A percentile compares a stretch with the other conserved stretches of the same genome.
Evolutionary conservation across 2,329 filamentous ascomycete species (phyloP).

Genomic region (Hymenoscyphus albidus): DNA sequence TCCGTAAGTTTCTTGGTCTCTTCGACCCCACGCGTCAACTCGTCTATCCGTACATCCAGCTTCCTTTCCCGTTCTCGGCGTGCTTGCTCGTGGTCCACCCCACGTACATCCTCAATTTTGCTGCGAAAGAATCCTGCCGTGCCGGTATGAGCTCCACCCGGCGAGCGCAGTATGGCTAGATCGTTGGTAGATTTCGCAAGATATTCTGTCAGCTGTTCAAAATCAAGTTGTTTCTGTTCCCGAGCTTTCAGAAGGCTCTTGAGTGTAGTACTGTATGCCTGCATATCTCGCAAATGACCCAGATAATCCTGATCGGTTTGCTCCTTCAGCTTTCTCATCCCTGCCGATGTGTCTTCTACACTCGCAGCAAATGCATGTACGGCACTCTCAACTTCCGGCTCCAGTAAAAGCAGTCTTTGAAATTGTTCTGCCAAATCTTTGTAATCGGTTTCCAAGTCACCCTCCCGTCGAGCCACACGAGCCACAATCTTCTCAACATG

Average conservation of each 20-base stretch:
- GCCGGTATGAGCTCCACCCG: constrained; percentile 63
- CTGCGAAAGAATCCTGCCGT: constrained; percentile 83
- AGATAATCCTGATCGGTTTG: constrained; percentile 95
- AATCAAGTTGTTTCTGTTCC: constrained; percentile 97
- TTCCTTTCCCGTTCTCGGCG: constrained; percentile 83
- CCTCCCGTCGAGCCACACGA: constrained; percentile 80
- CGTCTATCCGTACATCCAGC: constrained; percentile 87
- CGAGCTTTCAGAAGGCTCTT: constrained; percentile 86
- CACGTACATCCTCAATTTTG: constrained; percentile 94
- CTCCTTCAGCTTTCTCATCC: constrained; percentile 78
- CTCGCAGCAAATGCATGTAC: constrained; percentile 83
- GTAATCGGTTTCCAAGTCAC: constrained; percentile 83
- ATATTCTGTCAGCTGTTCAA: constrained; percentile 93
- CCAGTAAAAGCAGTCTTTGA: constrained; percentile 84
- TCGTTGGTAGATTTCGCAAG: constrained; percentile 86
- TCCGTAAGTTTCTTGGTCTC: constrained; percentile 81
- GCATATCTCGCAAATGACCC: constrained; percentile 89
- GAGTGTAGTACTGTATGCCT: constrained; percentile 83
- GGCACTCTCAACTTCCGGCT: constrained; percentile 78
- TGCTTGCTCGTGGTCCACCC: constrained; percentile 91
- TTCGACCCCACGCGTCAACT: constrained; percentile 86
- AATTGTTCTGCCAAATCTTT: constrained; percentile 90
- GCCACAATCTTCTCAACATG: constrained; percentile 96
- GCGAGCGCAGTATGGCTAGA: constrained; percentile 63
- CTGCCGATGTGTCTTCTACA: constrained; percentile 76